Percentiles rank a stretch among this genome's conserved stretches.
phyloP scores from a whole-genome alignment of 257 asterid genomes.

The Verbena officinalis region DNA sequence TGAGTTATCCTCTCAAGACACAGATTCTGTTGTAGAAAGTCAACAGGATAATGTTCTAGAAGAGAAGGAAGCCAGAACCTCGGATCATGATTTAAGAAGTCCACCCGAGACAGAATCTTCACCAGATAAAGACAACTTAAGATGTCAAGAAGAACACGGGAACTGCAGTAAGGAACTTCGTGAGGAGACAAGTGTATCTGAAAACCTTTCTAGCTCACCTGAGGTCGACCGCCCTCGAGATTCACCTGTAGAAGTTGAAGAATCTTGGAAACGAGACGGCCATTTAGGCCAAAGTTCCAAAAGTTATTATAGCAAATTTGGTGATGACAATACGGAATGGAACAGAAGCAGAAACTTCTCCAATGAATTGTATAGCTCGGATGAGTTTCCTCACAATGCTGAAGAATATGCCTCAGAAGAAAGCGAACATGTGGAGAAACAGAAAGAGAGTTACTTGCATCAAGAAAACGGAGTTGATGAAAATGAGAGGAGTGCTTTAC shows the following conservation, averaged over 20 bases:
- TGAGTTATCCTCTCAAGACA: conserved; percentile 32
- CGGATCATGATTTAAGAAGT: conserved; percentile 31
- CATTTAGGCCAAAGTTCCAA: conserved; percentile 30
- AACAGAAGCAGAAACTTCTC: conserved; percentile 38
- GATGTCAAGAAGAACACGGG: conserved; percentile 23
- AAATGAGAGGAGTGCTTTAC: conserved; percentile 24
- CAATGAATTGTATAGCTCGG: conserved; percentile 46
- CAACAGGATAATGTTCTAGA: conserved; percentile 27
- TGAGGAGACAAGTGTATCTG: conserved; percentile 32
- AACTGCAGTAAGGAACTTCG: conserved; percentile 30
- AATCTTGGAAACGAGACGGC: conserved; percentile 24
- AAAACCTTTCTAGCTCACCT: conserved; percentile 37
- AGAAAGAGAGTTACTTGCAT: conserved; percentile 25
- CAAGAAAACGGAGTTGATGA: conserved; percentile 25
- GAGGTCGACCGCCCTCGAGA: conserved; percentile 32
- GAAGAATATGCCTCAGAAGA: conserved; percentile 26
- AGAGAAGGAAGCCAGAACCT: conserved; percentile 39
- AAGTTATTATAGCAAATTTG: conserved; percentile 24
- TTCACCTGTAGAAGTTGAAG: conserved; percentile 23
- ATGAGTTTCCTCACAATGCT: conserved; percentile 37
- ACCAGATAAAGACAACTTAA: conserved; percentile 23
- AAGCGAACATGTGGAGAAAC: conserved; percentile 25
- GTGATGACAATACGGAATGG: conserved; percentile 25
- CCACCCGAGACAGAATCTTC: conserved; percentile 37
- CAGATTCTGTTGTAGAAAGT: conserved; percentile 23